These are phyloP conservation scores for Dalbergia cochinchinensis DNA, from an alignment of 306 rosid genomes.

Conservation along the genomic window DNA sequence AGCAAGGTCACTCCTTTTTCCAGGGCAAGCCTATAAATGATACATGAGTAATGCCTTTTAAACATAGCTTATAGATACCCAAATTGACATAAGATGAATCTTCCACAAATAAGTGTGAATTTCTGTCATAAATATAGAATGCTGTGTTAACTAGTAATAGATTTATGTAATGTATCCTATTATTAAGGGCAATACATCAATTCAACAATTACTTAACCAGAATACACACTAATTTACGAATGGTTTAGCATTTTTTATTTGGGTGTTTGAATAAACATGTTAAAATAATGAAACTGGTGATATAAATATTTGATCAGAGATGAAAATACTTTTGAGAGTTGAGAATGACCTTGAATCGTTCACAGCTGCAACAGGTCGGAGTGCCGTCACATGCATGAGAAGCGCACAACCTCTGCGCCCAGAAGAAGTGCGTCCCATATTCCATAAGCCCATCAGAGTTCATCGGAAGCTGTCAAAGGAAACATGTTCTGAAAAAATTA, in stretches of 20 bases:
- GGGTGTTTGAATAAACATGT: too few relatives aligned
- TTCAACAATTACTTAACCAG: too few relatives aligned
- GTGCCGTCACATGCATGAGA: constrained; percentile 88
- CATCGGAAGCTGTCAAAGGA: constrained; percentile 97
- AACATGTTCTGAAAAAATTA: constrained; percentile 45
- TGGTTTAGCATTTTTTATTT: too few relatives aligned
- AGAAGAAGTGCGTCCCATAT: constrained; percentile 99
- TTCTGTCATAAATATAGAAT: too few relatives aligned
- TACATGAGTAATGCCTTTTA: not conserved
- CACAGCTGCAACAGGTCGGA: constrained; percentile 98
- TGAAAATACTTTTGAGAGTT: constrained; percentile 26
- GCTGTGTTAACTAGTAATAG: too few relatives aligned
- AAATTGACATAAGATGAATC: too few relatives aligned
- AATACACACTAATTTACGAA: too few relatives aligned
- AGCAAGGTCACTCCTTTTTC: constrained; percentile 21
- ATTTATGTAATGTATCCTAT: too few relatives aligned
- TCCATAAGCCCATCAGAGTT: constrained; percentile 99
- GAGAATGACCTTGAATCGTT: constrained; percentile 93
- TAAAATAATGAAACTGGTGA: too few relatives aligned
- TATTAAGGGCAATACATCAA: too few relatives aligned
- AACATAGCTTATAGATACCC: too few relatives aligned
- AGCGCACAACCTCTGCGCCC: constrained; percentile 98
- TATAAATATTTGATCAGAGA: constrained; percentile 18
- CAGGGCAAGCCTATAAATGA: constrained; percentile 28
- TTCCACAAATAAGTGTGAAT: too few relatives aligned